Evolutionary conservation across 108 stramenopile species (phyloP), one percentile per base, ranked within the genome.

Genomic region (Nitzschia sp.): DNA sequence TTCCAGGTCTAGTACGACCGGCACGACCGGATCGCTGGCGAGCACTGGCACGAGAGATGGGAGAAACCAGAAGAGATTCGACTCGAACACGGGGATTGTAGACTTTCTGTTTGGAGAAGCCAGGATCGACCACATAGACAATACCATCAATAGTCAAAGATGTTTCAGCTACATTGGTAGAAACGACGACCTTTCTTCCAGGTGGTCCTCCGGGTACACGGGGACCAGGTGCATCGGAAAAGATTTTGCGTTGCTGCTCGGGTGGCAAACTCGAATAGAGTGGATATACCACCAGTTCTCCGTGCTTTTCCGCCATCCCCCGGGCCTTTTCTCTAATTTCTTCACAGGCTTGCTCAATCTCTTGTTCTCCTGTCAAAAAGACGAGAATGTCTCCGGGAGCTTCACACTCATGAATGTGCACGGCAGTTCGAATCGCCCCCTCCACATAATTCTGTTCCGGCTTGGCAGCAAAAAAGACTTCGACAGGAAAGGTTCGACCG

Each of bases 111-210:
- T 98, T 99, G 46, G 87, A 90, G 61, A 99, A 98, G 26, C 99
- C 98, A 10, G 99, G 97, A 76, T 99, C 99, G 24, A 99, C 96
- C 40, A 99, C 99, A 72, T 98, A 99, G 8, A 99, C 98, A 44
- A 98, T 96, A 37, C 99, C 99, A 80, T 98, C 99, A 76, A 99
- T 98, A 3, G 99, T 99, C 44, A 99, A 74, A 37, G 95, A 96
- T 29, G 99, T 99, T 70, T 99, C 99, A 8, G 99, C 98, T 52
- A 98, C 88, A 78, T 99, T 99, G 39, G 99, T 98, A 25, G 83
- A 85, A 29, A 99, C 96, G 37, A 99, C 96, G 8, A 98, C 96
- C 78, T 99, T 99, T 42, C 99, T 80, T 37, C 98, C 99, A 0
- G 98, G 97, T 26, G 83, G 82, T 0, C 97, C 99, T 20, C 98